Conservation (phyloP, 1,284 basidiomycete species). For the Heterobasidion annosum region DNA sequence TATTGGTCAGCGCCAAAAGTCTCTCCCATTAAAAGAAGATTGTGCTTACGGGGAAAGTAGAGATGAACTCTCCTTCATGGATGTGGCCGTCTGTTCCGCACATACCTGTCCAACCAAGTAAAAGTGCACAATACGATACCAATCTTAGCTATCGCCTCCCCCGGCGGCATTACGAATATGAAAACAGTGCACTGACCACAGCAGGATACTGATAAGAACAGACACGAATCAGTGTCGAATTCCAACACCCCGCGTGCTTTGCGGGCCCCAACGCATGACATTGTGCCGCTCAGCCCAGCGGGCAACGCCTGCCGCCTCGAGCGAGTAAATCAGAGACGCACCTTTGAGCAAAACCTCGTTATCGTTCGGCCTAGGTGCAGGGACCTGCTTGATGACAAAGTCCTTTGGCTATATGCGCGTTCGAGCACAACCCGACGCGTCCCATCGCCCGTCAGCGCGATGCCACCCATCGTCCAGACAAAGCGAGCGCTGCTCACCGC, state of each 20-base stretch:
- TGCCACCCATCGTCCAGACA: not conserved
- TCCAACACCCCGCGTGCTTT: not conserved
- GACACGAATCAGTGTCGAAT: constrained; percentile 5
- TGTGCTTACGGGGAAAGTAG: constrained; percentile 53
- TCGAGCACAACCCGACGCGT: no score
- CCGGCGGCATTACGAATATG: not conserved
- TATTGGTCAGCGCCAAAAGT: not conserved
- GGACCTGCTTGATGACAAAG: constrained; percentile 53
- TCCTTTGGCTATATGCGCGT: constrained; percentile 39
- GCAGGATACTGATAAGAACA: constrained; percentile 26
- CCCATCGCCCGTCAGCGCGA: not conserved
- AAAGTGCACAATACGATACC: not conserved
- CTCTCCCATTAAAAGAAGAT: not conserved
- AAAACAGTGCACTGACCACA: constrained; percentile 29
- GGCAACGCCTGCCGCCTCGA: not conserved
- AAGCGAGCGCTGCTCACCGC: constrained; percentile 21
- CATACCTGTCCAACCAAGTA: constrained; percentile 36
- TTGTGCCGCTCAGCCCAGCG: not conserved
- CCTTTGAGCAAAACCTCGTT: constrained; percentile 69
- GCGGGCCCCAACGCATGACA: not conserved
- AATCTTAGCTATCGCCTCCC: not conserved
- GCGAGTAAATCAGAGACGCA: constrained; percentile 14
- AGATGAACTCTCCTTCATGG: constrained; percentile 72
- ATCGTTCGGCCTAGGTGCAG: constrained; percentile 51
- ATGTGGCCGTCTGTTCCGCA: constrained; percentile 77